Evolutionary conservation across 176 grass and related monocot genomes (phyloP), one percentile per base, ranked within the genome.

Genomic region (Musa acuminata): DNA sequence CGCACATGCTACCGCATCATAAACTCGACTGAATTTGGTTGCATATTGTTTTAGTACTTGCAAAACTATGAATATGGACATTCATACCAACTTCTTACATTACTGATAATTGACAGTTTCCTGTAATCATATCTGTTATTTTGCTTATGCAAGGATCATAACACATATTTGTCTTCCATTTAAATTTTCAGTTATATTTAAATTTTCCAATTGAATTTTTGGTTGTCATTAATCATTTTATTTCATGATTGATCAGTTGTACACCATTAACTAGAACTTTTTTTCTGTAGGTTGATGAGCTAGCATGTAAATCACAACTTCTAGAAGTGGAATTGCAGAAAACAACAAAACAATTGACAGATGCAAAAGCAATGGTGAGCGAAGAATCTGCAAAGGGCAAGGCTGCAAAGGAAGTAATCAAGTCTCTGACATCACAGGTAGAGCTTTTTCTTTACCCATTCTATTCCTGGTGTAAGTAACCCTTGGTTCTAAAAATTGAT

Each of bases 371-470:
- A 59, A 73, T 60, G 35, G 84, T 74, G 71, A 67, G 69, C 55
- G 85, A 82, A 79, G 80, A 94, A 83, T 84, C 64, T 51, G 64
- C 67, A 17, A 94, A 90, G 72, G 85, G 86, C 83, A 90, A 86
- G 63, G 82, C 87, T 80, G 87, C 87, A 51, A 84, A 83, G 57
- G 85, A 94, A 87, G 85, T 90, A 48, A 94, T 94, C 71, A 72
- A 58, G 62, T 81, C 85, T 68, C 91, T 90, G 62, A 77, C 78
- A 43, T 62, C 79, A 23, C 85, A 91, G 74, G 89, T 87, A 82
- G 0, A 78, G 53, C 48, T 77, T 63, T 13, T 12, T 82, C 75
- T 51, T 27, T 17, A 50, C 52, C 16, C 11, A 51, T 67, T 13
- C 8, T 12, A 0, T 65, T n/a, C 67, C 10, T n/a, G 9, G 13